Percentiles rank a stretch among this genome's conserved stretches.
Conservation (phyloP, 495 filamentous ascomycete species). For the Parachaetomium inaequale region DNA sequence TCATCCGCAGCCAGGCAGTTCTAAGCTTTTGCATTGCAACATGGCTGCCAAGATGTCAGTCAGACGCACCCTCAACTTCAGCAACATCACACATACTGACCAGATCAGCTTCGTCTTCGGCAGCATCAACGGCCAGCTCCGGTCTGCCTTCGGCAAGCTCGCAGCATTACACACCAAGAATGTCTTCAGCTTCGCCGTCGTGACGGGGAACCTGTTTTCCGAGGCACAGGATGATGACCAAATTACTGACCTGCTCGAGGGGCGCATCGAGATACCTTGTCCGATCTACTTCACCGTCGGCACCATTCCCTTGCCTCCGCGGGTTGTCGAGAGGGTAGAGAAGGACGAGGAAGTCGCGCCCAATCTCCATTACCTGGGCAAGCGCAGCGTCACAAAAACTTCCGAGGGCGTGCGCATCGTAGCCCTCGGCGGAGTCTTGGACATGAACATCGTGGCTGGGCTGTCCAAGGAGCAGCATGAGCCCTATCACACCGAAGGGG, state of each 20-base stretch:
- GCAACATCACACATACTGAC: conserved; percentile 33
- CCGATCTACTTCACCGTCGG: conserved; percentile 87
- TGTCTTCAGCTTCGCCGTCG: conserved; percentile 75
- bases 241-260: conserved; percentile 62
- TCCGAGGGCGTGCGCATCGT: conserved; percentile 84
- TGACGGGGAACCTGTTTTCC: conserved; percentile 78
- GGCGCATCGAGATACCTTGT: conserved; percentile 66
- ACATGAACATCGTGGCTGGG: conserved; percentile 48
- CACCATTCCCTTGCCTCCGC: conserved; percentile 58
- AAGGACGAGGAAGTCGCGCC: conserved; percentile 72
- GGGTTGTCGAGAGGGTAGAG: conserved; percentile 67
- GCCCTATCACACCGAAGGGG: conserved; percentile 69
- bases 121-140: conserved; percentile 69
- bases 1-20: background rate
- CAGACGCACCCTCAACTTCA: conserved; percentile 9
- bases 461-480: conserved; percentile 59
- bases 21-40: background rate
- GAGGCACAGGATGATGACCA: conserved; percentile 54
- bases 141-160: conserved; percentile 71
- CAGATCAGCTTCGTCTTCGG: conserved; percentile 71
- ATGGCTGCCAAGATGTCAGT: conserved; percentile 37
- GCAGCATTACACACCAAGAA: conserved; percentile 77
- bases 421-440: conserved; percentile 67
- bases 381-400: conserved; percentile 79
- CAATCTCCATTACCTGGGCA: conserved; percentile 85